Evolutionary conservation across 75 land plant genomes (phyloP).

Genomic region (Chamaecyparis obtusa): DNA sequence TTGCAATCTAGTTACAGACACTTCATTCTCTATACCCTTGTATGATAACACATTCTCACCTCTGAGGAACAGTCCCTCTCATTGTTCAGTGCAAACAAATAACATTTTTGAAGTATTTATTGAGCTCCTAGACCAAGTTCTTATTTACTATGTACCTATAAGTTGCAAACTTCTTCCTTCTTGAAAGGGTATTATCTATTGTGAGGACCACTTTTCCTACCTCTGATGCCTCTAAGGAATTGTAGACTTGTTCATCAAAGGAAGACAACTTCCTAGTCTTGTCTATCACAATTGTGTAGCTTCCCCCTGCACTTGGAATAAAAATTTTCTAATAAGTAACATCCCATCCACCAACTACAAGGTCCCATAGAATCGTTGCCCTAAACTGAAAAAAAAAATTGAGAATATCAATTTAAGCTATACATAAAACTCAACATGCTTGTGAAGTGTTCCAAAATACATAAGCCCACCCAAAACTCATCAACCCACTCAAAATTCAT

Average conservation of each 20-base stretch:
- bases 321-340: conserved; percentile 81
- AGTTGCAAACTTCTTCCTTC: conserved; percentile 69
- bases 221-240: conserved; percentile 61
- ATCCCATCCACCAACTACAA: conserved; percentile 87
- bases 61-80: background rate
- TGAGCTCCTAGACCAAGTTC: background rate
- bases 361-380: conserved; percentile 78
- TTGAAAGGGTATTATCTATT: conserved; percentile 65
- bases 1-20: background rate
- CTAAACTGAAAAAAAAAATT: conserved; percentile 45
- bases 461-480: background rate
- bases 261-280: conserved; percentile 51
- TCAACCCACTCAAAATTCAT: background rate
- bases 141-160: conserved; percentile 63
- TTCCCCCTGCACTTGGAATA: conserved; percentile 50
- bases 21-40: background rate
- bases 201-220: conserved; percentile 74
- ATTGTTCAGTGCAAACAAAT: background rate
- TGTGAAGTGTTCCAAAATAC: background rate
- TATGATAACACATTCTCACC: background rate
- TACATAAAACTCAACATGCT: background rate
- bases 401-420: background rate
- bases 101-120: background rate
- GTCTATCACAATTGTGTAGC: conserved; percentile 72
- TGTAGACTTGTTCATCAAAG: conserved; percentile 67